phyloP scores from a whole-genome alignment of 106 monocot species.

The Dendrobium catenatum region DNA sequence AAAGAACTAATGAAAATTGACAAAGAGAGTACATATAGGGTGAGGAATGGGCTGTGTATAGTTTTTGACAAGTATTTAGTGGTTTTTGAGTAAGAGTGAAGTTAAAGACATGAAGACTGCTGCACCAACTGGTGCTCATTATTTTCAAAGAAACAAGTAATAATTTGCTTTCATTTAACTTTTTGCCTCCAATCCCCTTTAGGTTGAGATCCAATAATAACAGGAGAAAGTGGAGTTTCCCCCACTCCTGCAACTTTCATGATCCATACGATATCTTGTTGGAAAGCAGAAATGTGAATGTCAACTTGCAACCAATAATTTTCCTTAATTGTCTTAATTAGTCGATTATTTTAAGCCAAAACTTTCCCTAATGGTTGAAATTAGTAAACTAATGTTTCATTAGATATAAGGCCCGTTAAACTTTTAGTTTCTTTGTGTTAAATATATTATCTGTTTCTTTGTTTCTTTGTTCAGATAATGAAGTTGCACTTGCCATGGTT shows the following conservation, averaged over 20 bases:
- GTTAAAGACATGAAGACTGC: slow-evolving; percentile 35
- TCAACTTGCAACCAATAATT: not conserved
- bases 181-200: slow-evolving; percentile 10
- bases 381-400: too few relatives aligned
- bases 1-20: not conserved
- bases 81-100: slow-evolving; percentile 63
- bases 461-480: too few relatives aligned
- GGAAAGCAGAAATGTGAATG: not conserved
- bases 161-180: slow-evolving; percentile 2
- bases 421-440: too few relatives aligned
- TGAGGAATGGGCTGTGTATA: slow-evolving; percentile 2
- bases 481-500: too few relatives aligned
- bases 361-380: not conserved
- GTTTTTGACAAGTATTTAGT: not conserved
- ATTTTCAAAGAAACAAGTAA: slow-evolving; percentile 1
- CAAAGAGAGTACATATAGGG: not conserved
- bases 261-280: not conserved
- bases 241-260: slow-evolving; percentile 6
- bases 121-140: slow-evolving; percentile 17
- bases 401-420: too few relatives aligned
- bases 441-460: too few relatives aligned
- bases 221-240: slow-evolving; percentile 10
- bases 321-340: not conserved
- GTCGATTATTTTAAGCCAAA: not conserved
- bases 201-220: not conserved